Base-by-base conservation (phyloP, 2,329 filamentous ascomycete species). In the Fusarium avenaceum region DNA sequence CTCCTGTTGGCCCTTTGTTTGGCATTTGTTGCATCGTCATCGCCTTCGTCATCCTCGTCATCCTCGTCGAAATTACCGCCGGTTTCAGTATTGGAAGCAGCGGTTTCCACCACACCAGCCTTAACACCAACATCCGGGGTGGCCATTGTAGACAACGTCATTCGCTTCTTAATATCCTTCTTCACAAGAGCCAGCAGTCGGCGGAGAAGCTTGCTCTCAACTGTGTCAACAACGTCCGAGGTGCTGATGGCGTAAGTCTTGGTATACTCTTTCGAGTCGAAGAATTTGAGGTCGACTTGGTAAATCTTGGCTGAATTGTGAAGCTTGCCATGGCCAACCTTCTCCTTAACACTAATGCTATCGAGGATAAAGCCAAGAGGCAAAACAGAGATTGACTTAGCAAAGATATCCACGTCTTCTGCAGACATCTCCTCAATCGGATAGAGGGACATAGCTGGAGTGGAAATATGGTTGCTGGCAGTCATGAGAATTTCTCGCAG, bases 401-500 rank as follows among this genome's bases (percentile, higher is more conserved):
- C 91, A 75, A 99, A 98, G 47, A 85, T 87, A 73, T 94, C 89
- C 10, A 88, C 89, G 54, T 94, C 87, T 6, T 89, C 85, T 33
- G 85, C 82, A 2, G 89, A 85, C 35, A 97, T 81, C 72, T 94
- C 91, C 22, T 89, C 84, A 72, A 92, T 92, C 30, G 96, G 85
- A 45, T 92, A 86, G 19, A 98, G 84, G 1, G 92, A 96, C 93
- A 97, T 97, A 7, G 89, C 88, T 3, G 96, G 96, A 0, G 96
- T 99, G 39, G 93, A 92, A 66, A 98, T 97, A 45, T 91, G 87
- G 51, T 90, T 87, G 76, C 92, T 96, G 26, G 96, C 96, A 48
- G 96, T 98, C 96, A 99, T 99, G 70, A 99, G 87, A 74, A 99
- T 97, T 86, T 99, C 96, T 82, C 96, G 88, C 20, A 99, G 86